Evolutionary conservation across 169 alveolate species (phyloP).

Genomic region (Fabrea salina): DNA sequence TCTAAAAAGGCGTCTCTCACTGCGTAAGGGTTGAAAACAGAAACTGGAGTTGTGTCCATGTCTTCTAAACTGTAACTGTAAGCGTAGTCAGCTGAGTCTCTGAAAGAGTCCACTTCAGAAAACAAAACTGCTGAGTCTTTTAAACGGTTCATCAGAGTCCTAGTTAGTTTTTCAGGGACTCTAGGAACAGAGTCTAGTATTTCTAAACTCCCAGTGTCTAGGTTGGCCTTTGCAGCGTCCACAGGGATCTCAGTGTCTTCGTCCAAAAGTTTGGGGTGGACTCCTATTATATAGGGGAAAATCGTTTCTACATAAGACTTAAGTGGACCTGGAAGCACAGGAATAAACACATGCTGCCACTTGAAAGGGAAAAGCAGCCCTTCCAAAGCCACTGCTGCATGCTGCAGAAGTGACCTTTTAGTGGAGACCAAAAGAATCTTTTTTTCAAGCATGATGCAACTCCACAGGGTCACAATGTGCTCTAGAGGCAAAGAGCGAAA

Average conservation of each 20-base stretch:
- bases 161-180: not conserved
- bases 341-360: conserved; percentile 48
- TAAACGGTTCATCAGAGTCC: not conserved
- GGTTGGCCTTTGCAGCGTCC: not conserved
- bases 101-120: not conserved
- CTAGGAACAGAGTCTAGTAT: not conserved
- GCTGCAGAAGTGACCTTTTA: not conserved
- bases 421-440: not conserved
- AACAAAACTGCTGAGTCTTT: not conserved
- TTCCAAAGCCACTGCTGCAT: conserved; percentile 25
- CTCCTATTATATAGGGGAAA: conserved; percentile 48
- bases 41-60: no score
- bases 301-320: conserved; percentile 39
- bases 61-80: no score
- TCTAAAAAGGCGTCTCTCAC: conserved; percentile 56
- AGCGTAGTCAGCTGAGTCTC: not conserved
- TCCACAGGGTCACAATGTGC: not conserved
- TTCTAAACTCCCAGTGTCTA: not conserved
- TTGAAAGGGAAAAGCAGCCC: conserved; percentile 45
- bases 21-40: conserved; percentile 42
- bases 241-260: not conserved
- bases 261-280: not conserved
- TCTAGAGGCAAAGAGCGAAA: not conserved
- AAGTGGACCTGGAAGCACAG: conserved; percentile 36
- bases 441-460: not conserved